phyloP scores from a whole-genome alignment of 2,329 filamentous ascomycete genomes.

The Talaromyces funiculosus region DNA sequence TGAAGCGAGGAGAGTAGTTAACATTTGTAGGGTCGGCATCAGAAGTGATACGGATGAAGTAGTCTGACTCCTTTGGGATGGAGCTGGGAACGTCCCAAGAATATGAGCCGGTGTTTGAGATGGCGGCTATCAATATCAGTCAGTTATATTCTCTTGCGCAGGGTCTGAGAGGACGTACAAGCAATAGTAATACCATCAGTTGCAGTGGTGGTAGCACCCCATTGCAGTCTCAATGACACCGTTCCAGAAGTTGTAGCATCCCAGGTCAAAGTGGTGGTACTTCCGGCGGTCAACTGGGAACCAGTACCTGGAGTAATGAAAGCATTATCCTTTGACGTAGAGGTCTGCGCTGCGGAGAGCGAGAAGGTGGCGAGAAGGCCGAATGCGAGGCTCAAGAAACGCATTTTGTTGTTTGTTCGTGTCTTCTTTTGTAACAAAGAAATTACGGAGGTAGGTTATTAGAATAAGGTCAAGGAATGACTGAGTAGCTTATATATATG shows the following conservation, averaged over 20 bases:
- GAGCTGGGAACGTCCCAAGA: slow-evolving; percentile 42
- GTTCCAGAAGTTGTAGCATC: slow-evolving; percentile 45
- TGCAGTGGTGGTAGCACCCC: slow-evolving; percentile 39
- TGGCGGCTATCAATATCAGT: slow-evolving; percentile 31
- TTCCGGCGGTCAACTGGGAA: slow-evolving; percentile 43
- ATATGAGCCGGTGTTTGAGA: slow-evolving; percentile 47
- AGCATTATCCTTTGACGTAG: slow-evolving; percentile 42
- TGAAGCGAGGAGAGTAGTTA: slow-evolving; percentile 52
- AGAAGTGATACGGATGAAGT: slow-evolving; percentile 50
- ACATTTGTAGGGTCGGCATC: slow-evolving; percentile 38
- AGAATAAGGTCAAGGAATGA: background rate
- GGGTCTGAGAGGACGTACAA: slow-evolving; percentile 33
- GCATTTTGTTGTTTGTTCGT: slow-evolving; percentile 8
- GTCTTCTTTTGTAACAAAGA: too few relatives aligned
- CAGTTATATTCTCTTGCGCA: too few relatives aligned
- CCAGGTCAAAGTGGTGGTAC: slow-evolving; percentile 46
- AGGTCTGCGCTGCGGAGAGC: slow-evolving; percentile 43
- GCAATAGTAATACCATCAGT: slow-evolving; percentile 38
- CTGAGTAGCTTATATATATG: background rate
- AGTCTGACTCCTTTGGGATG: slow-evolving; percentile 41
- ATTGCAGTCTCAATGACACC: slow-evolving; percentile 48
- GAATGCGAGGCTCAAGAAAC: slow-evolving; percentile 23
- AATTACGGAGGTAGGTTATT: background rate
- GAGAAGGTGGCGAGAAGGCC: slow-evolving; percentile 42
- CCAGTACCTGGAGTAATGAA: slow-evolving; percentile 44